Conservation (phyloP, 2,329 filamentous ascomycete genomes). For the Neopestalotiopsis clavispora region DNA sequence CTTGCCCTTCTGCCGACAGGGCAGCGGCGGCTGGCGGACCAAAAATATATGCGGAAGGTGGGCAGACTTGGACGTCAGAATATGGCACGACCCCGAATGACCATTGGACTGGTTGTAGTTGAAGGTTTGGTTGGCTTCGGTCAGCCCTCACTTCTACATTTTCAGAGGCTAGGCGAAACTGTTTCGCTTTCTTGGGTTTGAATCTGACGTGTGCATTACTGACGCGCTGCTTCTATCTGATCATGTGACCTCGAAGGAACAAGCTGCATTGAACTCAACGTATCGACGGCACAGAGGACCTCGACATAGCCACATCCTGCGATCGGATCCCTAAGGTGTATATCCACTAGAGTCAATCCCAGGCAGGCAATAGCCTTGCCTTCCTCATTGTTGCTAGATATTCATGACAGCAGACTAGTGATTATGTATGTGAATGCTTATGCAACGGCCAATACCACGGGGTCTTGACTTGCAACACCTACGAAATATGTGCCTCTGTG, state of each 20-base stretch:
- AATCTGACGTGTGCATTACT: not conserved
- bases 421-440: too few relatives aligned
- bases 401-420: not conserved
- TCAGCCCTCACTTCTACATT: not conserved
- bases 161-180: not conserved
- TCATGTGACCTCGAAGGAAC: not conserved
- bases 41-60: constrained; percentile 11
- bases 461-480: too few relatives aligned
- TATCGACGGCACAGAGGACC: not conserved
- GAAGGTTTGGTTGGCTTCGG: not conserved
- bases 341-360: not conserved
- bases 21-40: constrained; percentile 7
- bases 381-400: not conserved
- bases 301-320: not conserved
- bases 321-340: not conserved
- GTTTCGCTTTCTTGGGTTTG: not conserved
- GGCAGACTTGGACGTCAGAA: not conserved
- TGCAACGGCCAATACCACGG: too few relatives aligned
- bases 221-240: not conserved
- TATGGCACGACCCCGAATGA: not conserved
- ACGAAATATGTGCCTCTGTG: not conserved
- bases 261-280: not conserved
- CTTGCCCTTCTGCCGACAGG: not conserved
- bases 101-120: not conserved
- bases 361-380: not conserved